These are phyloP conservation scores for Colletotrichum spinosum DNA, from an alignment of 2,329 filamentous ascomycete genomes.

Conservation along the genomic window DNA sequence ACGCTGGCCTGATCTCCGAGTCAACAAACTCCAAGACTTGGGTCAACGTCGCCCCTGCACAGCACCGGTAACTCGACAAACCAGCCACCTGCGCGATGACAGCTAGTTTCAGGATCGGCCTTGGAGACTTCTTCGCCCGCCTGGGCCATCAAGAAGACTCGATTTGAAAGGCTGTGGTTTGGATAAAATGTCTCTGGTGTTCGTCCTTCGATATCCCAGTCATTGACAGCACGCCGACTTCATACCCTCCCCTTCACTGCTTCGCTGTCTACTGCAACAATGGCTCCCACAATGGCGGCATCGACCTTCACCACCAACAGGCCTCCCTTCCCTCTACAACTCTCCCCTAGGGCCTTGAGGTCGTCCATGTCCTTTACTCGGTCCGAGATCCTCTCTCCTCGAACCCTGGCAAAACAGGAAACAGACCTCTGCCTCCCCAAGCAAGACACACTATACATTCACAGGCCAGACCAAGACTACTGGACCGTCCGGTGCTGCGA, in stretches of 20 bases:
- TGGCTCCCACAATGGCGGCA: conserved; percentile 28
- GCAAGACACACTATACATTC: conserved; percentile 31
- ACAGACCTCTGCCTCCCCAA: conserved; percentile 29
- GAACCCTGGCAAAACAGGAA: conserved; percentile 29
- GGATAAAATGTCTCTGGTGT: no score
- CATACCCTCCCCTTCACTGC: conserved; percentile 1
- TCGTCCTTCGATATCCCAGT: no score
- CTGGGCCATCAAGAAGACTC: background rate
- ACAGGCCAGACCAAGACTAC: conserved; percentile 33
- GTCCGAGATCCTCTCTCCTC: conserved; percentile 25
- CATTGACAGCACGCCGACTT: background rate
- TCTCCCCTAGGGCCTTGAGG: conserved; percentile 18
- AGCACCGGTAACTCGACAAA: conserved; percentile 13
- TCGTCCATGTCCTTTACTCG: conserved; percentile 22
- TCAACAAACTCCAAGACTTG: conserved; percentile 10
- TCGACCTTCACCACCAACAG: conserved; percentile 22
- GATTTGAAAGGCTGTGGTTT: no score
- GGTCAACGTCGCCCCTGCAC: conserved; percentile 8
- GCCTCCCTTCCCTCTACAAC: conserved; percentile 14
- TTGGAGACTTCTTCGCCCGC: background rate
- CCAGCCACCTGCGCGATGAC: conserved; percentile 32
- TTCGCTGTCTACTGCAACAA: background rate
- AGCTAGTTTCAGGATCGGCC: conserved; percentile 25
- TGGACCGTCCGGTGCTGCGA: conserved; percentile 35
- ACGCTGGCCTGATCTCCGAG: conserved; percentile 12